phyloP scores from a whole-genome alignment of 345 rosid genomes.

The Ricinus communis region DNA sequence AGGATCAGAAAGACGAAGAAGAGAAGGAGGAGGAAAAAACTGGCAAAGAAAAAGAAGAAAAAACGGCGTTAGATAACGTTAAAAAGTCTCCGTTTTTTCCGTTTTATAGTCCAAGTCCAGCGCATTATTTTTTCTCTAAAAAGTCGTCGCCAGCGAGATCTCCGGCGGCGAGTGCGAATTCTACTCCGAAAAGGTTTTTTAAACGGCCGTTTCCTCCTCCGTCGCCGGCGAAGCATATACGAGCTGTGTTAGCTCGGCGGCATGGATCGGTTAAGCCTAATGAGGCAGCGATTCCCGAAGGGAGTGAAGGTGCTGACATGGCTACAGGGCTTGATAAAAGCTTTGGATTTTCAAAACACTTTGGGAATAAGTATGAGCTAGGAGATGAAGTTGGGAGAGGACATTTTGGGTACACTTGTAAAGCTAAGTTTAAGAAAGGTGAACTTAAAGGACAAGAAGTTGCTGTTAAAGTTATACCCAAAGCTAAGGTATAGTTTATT shows the following conservation, averaged over 20 bases:
- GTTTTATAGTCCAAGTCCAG: conserved; percentile 92
- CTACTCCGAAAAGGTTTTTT: conserved; percentile 84
- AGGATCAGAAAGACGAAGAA: conserved; percentile 13
- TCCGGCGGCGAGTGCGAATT: conserved; percentile 65
- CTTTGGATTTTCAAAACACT: conserved; percentile 86
- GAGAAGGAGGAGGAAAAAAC: conserved; percentile 28
- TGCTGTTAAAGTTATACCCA: conserved; percentile 54
- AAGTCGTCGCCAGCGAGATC: conserved; percentile 86
- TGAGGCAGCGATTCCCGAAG: conserved; percentile 43
- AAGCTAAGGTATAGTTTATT: conserved; percentile 65
- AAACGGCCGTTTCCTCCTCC: conserved; percentile 86
- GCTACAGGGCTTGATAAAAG: conserved; percentile 72
- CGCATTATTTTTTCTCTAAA: conserved; percentile 72
- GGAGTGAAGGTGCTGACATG: conserved; percentile 31
- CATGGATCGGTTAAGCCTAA: conserved; percentile 37
- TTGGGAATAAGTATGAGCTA: conserved; percentile 45
- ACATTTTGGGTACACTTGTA: conserved; percentile 39
- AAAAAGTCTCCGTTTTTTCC: conserved; percentile 74
- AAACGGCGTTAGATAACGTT: conserved; percentile 19
- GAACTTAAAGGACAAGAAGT: conserved; percentile 35
- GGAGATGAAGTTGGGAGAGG: conserved; percentile 44
- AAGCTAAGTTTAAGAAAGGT: conserved; percentile 35
- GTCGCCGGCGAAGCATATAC: conserved; percentile 99
- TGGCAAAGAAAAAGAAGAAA: conserved; percentile 22
- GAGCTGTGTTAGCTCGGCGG: conserved; percentile 69